Evolutionary conservation across 352 stramenopile genomes (phyloP), one percentile per base, ranked within the genome.

Genomic region (Aphanomyces invadans): DNA sequence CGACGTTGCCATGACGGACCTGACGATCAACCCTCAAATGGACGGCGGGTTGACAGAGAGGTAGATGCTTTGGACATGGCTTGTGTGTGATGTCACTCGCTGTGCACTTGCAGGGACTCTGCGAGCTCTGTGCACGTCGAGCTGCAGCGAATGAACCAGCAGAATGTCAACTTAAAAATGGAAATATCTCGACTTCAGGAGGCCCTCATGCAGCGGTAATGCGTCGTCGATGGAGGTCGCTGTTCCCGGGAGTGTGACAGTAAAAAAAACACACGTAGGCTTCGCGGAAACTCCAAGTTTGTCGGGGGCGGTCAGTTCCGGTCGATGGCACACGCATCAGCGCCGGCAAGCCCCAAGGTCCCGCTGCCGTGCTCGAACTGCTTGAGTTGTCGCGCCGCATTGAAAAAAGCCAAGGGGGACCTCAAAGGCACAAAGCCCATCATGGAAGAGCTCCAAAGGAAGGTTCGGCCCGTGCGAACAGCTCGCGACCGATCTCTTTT

Each of bases 221-320:
- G 36, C 36, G 7, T 15, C 36, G 15, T 42, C 36, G 36, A 42
- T 15, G 15, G 15, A 42, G 7, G 7, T 15, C 45, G 17, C 5
- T 67, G 2, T 42, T 42, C 36, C 36, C 36, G 15, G 7, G 36
- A 42, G 36, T 15, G 7, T 42, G 7, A 15, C 7, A 15, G 7
- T 42, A 15, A 42, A 15, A 42, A 15, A 11, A n/a, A 26, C 11
- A 32, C 7, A 4, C 49, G 42, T 67, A 67, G 60, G 19, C 39
- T 67, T 36, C 60, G 60, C 2, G 60, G 60, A 0, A 67, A 67
- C 33, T 31, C 60, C 2, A 67, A 67, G 36, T 67, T 67, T 36
- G 49, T 67, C 5, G 60, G 60, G 26, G 60, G 60, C 32, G 60
- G 60, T 2, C 60, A 67, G 21, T 67, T 67, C 33, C 60, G 60